Conservation (phyloP, 352 stramenopile genomes). For the Thalassiosira exigua region DNA sequence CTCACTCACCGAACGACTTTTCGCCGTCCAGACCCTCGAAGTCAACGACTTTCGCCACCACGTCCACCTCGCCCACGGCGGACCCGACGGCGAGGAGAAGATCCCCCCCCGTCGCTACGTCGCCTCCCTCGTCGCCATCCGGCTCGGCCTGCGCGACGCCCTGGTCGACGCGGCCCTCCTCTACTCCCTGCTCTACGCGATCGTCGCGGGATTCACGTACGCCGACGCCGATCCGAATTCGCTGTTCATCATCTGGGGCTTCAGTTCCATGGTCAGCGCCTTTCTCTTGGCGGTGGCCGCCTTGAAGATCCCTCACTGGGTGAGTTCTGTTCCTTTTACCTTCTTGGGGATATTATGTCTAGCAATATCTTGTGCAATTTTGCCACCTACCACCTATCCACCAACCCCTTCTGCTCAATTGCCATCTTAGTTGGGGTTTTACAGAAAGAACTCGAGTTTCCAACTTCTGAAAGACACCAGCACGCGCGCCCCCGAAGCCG, state of each 20-base stretch:
- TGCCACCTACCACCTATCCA: not conserved
- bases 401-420: not conserved
- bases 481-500: conserved; percentile 12
- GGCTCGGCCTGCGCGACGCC: conserved; percentile 44
- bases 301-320: conserved; percentile 53
- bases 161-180: conserved; percentile 41
- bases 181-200: conserved; percentile 38
- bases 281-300: conserved; percentile 23
- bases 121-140: conserved; percentile 43
- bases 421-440: conserved; percentile 1
- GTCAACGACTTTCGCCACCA: conserved; percentile 51
- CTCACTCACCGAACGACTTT: no score
- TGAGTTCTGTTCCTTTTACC: conserved; percentile 17
- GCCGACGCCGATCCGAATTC: conserved; percentile 38
- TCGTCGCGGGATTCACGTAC: conserved; percentile 44
- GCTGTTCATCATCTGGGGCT: conserved; percentile 39
- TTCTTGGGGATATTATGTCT: not conserved
- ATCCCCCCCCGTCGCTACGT: conserved; percentile 19
- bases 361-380: conserved; percentile 4
- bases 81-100: not conserved
- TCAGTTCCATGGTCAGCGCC: conserved; percentile 34
- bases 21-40: conserved; percentile 36
- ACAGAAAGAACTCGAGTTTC: conserved; percentile 31
- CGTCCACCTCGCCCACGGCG: conserved; percentile 12
- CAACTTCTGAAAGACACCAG: conserved; percentile 33